These are phyloP conservation scores for Paraconiothyrium sp. DNA, from an alignment of 2,329 filamentous ascomycete species.

Conservation along the genomic window DNA sequence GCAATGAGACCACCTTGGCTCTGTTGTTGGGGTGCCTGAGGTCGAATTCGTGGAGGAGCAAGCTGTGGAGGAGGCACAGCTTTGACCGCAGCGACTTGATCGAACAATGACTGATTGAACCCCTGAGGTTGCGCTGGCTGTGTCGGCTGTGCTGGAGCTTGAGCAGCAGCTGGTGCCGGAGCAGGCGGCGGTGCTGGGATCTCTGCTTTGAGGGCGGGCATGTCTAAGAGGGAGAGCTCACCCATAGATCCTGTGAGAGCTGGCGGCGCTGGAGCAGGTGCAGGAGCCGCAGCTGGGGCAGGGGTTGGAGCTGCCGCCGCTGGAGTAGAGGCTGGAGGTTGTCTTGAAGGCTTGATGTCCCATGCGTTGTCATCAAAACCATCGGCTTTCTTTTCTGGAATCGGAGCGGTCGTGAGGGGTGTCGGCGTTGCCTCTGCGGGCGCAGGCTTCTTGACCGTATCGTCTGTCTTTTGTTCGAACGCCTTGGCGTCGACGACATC, in stretches of 20 bases:
- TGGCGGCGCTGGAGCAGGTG: slow-evolving; percentile 61
- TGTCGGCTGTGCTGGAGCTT: slow-evolving; percentile 51
- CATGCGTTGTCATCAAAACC: slow-evolving; percentile 98
- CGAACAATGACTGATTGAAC: slow-evolving; percentile 47
- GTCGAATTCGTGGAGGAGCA: slow-evolving; percentile 69
- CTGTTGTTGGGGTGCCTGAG: slow-evolving; percentile 73
- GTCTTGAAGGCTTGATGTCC: slow-evolving; percentile 87
- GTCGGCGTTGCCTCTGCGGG: slow-evolving; percentile 57
- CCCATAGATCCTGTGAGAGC: slow-evolving; percentile 72
- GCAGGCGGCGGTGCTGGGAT: slow-evolving; percentile 53
- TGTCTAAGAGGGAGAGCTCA: slow-evolving; percentile 70
- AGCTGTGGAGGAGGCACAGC: slow-evolving; percentile 50
- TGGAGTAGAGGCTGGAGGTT: slow-evolving; percentile 54
- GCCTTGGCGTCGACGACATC: slow-evolving; percentile 89
- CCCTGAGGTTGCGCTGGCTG: slow-evolving; percentile 57
- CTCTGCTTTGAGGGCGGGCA: slow-evolving; percentile 55
- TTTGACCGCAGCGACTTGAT: slow-evolving; percentile 50
- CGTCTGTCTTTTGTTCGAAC: slow-evolving; percentile 70
- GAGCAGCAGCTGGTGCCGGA: slow-evolving; percentile 55
- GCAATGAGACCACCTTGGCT: slow-evolving; percentile 71
- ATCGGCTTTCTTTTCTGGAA: slow-evolving; percentile 59
- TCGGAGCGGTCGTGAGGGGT: slow-evolving; percentile 59
- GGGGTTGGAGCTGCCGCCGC: slow-evolving; percentile 53
- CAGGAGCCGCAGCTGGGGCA: slow-evolving; percentile 51
- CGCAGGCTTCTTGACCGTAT: slow-evolving; percentile 54